Base-by-base conservation (phyloP, 345 rosid species). In the Ceriops zippeliana region DNA sequence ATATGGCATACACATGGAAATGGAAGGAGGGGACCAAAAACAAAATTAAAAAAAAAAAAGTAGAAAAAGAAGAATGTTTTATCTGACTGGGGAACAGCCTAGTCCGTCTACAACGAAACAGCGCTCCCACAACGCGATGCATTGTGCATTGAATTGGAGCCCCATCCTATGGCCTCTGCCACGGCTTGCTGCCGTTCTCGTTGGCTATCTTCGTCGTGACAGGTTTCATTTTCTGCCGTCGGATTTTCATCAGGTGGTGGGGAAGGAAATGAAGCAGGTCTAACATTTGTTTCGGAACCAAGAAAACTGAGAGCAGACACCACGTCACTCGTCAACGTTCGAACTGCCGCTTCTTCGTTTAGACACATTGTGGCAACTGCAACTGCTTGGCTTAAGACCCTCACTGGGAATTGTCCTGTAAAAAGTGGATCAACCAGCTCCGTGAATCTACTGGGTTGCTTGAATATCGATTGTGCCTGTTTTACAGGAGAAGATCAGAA, bases 311-410 rank as follows among this genome's bases (percentile, higher is more conserved):
- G 96, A 49, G 96, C 93, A 0, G 77, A 78, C 20, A 90, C 99
- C 4, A 90, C 93, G 20, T 95, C 97, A 26, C 88, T 84, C 63
- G 90, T 95, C 65, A 83, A 65, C 6, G 98, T 97, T 7, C 98
- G 86, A n/a, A 73, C 90, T 0, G 68, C 53, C 5, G 90, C 78
- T 52, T 89, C 96, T 69, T 89, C 98, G 21, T 91, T 89, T 20
- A 93, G 79, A 62, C 98, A 93, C 98, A 91, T 89, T 10, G 93
- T 91, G 0, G 99, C 90, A 0, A 88, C 88, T 6, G 93, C 97
- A 21, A 91, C 85, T 0, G 90, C 97, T 69, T 89, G 99, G 59
- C 87, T 84, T 78, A 91, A 63, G 6, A 85, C 89, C 71, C 80
- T 83, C 51, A 68, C 57, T 0, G 97, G 97, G 70, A 69, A 93